Evolutionary conservation across 345 rosid genomes (phyloP), one percentile per base, ranked within the genome.

Genomic region (Acer saccharum): DNA sequence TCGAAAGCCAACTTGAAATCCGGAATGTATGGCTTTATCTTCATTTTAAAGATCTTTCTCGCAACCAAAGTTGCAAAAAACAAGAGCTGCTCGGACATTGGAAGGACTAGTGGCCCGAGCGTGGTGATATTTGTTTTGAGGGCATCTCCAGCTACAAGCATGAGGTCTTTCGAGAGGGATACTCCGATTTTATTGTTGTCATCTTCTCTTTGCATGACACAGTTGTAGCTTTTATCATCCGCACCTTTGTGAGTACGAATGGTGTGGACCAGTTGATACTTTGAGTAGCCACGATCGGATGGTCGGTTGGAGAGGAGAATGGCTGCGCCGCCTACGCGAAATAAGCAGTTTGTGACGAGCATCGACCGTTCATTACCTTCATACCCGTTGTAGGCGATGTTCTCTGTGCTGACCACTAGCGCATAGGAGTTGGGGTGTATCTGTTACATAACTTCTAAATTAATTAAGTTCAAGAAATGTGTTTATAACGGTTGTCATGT

Each of bases 221-320:
- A 89, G 20, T 79, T 71, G 73, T 79, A 89, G 63, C 88, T 81
- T 35, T 81, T 84, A 44, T 91, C 83, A 18, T 89, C 90, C 0
- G 94, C 77, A 48, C 94, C 94, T 71, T 88, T 88, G 81, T 91
- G 93, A 3, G 91, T 91, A 16, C 93, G 86, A 12, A 88, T 83
- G 2, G 88, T 89, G 79, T 91, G 90, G 63, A 88, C 77, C 25
- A 91, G 88, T 54, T 88, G 86, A 61, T 91, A 89, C 72, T 91
- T 91, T 20, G 93, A 85, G 13, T 74, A 80, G 20, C 76, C 66
- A 17, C 86, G 77, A 41, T 89, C 89, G 0, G 85, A 82, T 25
- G 82, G 65, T 8, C 62, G 76, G 72, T 88, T 90, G 3, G 92
- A 86, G 68, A 90, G 92, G 68, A 90, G 88, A 43, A 90, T 72